phyloP scores from a whole-genome alignment of 176 grass and related monocot species.

The Oryza rufipogon region DNA sequence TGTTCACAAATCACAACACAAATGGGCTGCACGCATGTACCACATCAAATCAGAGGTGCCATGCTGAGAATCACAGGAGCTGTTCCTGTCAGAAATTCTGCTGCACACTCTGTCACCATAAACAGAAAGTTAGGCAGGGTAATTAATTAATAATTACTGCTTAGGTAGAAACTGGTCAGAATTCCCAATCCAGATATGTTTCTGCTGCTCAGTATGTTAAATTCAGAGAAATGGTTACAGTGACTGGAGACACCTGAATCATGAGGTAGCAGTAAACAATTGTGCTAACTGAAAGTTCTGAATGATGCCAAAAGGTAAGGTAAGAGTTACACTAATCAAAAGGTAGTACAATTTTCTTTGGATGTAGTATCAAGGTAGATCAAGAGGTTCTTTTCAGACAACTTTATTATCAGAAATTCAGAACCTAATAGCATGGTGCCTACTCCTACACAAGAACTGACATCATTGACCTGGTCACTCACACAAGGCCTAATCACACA shows the following conservation, averaged over 20 bases:
- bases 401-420: slow-evolving; percentile 2
- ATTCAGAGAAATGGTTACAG: neutral
- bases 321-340: neutral
- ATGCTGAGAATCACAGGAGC: neutral
- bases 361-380: neutral
- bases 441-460: neutral
- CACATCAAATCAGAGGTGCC: neutral
- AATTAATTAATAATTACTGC: neutral
- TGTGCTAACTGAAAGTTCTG: neutral
- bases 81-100: neutral
- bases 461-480: slow-evolving; percentile 4
- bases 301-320: neutral
- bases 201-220: neutral
- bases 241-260: neutral
- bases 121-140: neutral
- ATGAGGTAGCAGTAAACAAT: neutral
- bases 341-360: neutral
- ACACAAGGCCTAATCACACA: slow-evolving; percentile 24
- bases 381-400: neutral
- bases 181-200: neutral
- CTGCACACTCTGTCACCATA: neutral
- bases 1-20: neutral
- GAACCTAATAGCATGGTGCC: neutral
- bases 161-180: neutral
- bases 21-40: neutral